Percentiles rank a stretch among this genome's conserved stretches.
These are phyloP conservation scores for Cytospora chrysosperma DNA, from an alignment of 2,329 filamentous ascomycete species.

Conservation along the genomic window DNA sequence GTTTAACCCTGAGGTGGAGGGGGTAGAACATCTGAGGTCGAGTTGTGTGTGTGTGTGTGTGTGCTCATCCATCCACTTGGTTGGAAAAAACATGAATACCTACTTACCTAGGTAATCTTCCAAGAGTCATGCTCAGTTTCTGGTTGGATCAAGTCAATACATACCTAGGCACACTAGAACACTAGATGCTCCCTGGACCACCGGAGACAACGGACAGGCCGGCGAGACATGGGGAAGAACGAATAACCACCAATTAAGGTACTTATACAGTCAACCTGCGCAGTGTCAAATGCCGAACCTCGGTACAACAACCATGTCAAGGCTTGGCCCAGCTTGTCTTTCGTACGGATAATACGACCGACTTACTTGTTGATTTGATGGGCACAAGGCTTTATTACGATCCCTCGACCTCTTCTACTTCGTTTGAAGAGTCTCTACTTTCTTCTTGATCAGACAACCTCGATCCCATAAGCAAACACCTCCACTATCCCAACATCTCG, in stretches of 20 bases:
- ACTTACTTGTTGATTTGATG: not conserved
- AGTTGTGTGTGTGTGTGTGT: no score
- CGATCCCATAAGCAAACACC: not conserved
- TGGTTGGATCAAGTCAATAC: no score
- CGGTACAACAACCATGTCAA: no score
- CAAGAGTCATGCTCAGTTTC: no score
- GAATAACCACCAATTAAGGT: constrained; percentile 10
- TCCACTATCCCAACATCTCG: not conserved
- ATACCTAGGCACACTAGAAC: no score
- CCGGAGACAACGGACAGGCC: not conserved
- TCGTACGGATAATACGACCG: no score
- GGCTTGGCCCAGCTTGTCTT: not conserved
- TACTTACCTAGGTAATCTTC: no score
- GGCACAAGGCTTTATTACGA: not conserved
- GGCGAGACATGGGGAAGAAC: not conserved
- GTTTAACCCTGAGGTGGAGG: no score
- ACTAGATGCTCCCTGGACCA: not conserved
- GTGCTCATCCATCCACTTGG: no score
- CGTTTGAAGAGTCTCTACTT: not conserved
- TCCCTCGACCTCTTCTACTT: not conserved
- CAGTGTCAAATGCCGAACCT: constrained; percentile 20
- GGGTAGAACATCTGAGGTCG: no score
- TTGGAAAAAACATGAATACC: no score
- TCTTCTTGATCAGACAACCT: not conserved
- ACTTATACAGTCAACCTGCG: no score